Percentiles rank a stretch among this genome's conserved stretches.
phyloP scores from a whole-genome alignment of 305 asterid genomes.

The Striga hermonthica region DNA sequence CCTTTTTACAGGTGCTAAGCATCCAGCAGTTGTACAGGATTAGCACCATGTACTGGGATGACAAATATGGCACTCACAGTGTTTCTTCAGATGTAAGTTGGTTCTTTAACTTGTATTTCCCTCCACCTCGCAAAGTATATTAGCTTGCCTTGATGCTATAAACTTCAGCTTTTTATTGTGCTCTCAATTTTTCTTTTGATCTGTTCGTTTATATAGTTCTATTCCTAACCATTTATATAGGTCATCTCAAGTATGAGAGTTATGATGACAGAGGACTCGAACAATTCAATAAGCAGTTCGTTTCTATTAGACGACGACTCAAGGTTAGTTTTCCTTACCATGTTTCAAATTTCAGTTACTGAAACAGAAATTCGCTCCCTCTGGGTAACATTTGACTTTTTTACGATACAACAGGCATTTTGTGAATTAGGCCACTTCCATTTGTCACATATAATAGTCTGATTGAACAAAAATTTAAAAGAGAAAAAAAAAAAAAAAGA shows the following conservation, averaged over 20 bases:
- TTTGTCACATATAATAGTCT: too few relatives aligned
- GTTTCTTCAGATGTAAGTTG: slow-evolving; percentile 87
- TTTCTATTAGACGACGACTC: slow-evolving; percentile 94
- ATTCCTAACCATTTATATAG: slow-evolving; percentile 37
- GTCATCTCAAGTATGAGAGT: slow-evolving; percentile 86
- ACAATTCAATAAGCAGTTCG: slow-evolving; percentile 88
- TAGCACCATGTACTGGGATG: slow-evolving; percentile 99
- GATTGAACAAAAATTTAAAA: too few relatives aligned
- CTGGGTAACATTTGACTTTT: too few relatives aligned
- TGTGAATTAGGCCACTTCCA: background rate
- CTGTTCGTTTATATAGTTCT: slow-evolving; percentile 9
- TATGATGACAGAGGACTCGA: slow-evolving; percentile 92
- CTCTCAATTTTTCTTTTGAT: slow-evolving; percentile 1
- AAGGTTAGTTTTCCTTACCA: slow-evolving; percentile 44
- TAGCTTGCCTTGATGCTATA: slow-evolving; percentile 19
- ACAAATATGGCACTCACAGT: slow-evolving; percentile 97
- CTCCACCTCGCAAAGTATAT: too few relatives aligned
- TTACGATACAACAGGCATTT: too few relatives aligned
- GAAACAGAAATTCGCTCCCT: too few relatives aligned
- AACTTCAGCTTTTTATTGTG: slow-evolving; percentile 2
- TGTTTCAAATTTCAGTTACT: slow-evolving; percentile 7
- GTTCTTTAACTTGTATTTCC: slow-evolving; percentile 28
- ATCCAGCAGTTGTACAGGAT: slow-evolving; percentile 94
- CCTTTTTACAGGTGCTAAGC: slow-evolving; percentile 74
- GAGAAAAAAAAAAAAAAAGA: too few relatives aligned